Evolutionary conservation across 2,329 filamentous ascomycete species (phyloP).

Genomic region (Eurotiales sp.): DNA sequence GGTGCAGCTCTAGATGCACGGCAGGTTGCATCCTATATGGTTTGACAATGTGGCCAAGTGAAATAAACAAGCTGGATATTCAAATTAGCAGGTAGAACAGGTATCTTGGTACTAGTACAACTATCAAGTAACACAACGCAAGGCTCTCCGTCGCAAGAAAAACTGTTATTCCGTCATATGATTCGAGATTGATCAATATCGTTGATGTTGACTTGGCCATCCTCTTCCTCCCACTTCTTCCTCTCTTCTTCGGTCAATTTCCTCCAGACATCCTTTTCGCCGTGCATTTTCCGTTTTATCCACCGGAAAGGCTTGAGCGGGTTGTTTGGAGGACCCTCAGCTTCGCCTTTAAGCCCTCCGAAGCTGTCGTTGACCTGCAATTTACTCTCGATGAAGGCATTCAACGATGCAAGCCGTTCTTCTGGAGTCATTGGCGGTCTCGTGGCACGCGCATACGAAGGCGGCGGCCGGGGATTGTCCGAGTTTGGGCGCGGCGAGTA

Average conservation of each 20-base stretch:
- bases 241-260: slow-evolving; percentile 6
- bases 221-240: slow-evolving; percentile 5
- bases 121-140: too few species aligned
- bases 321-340: background rate
- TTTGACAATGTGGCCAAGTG: too few species aligned
- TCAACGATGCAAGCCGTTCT: slow-evolving; percentile 1
- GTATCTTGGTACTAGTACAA: too few species aligned
- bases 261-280: slow-evolving; percentile 9
- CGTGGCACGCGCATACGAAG: slow-evolving; percentile 5
- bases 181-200: background rate
- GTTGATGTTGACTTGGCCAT: background rate
- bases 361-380: background rate
- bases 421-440: background rate
- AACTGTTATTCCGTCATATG: too few species aligned
- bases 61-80: too few species aligned
- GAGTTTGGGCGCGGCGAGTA: too few species aligned
- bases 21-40: too few species aligned
- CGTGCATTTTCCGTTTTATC: slow-evolving; percentile 4
- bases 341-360: slow-evolving; percentile 1
- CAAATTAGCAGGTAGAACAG: too few species aligned
- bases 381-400: slow-evolving; percentile 3
- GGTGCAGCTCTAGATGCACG: too few species aligned
- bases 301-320: slow-evolving; percentile 7
- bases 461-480: too few species aligned
- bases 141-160: too few species aligned